Evolutionary conservation across 2,329 filamentous ascomycete genomes (phyloP).

Genomic region (Paraphaeosphaeria sporulosa): DNA sequence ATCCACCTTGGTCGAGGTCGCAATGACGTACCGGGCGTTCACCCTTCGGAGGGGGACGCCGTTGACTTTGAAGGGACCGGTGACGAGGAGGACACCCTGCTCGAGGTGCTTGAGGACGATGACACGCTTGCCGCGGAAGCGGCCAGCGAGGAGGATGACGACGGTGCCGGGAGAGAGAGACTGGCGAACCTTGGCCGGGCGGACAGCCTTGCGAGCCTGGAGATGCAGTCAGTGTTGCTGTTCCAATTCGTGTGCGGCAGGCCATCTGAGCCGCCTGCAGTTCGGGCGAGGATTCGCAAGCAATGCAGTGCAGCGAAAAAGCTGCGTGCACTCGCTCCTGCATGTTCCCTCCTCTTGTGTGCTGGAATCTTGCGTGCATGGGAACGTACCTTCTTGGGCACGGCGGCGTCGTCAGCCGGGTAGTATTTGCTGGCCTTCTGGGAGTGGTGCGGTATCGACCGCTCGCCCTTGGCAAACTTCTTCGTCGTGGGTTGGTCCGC

Average conservation of each 20-base stretch:
- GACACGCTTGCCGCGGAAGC: constrained; percentile 99
- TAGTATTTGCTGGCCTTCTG: constrained; percentile 99
- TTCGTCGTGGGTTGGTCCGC: constrained; percentile 72
- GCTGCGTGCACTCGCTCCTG: constrained; percentile 1
- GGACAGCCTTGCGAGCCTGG: constrained; percentile 93
- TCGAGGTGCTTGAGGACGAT: constrained; percentile 97
- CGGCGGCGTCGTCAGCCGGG: constrained; percentile 87
- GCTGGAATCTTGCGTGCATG: constrained; percentile 18
- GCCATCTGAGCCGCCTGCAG: neutral
- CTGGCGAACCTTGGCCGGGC: constrained; percentile 84
- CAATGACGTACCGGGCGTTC: constrained; percentile 93
- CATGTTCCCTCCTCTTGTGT: constrained; percentile 25
- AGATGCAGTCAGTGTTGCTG: constrained; percentile 35
- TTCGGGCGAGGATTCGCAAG: neutral
- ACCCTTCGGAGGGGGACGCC: constrained; percentile 95
- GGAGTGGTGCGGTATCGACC: constrained; percentile 83
- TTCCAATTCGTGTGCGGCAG: neutral
- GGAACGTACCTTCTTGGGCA: constrained; percentile 90
- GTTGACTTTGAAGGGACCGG: constrained; percentile 99
- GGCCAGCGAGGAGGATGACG: constrained; percentile 98
- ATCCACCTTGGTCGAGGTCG: constrained; percentile 85
- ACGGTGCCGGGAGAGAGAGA: constrained; percentile 93
- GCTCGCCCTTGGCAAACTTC: constrained; percentile 97
- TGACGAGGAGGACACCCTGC: constrained; percentile 98
- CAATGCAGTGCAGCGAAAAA: neutral